Evolutionary conservation across 495 filamentous ascomycete species (phyloP).

Genomic region (Penicillium taxi): DNA sequence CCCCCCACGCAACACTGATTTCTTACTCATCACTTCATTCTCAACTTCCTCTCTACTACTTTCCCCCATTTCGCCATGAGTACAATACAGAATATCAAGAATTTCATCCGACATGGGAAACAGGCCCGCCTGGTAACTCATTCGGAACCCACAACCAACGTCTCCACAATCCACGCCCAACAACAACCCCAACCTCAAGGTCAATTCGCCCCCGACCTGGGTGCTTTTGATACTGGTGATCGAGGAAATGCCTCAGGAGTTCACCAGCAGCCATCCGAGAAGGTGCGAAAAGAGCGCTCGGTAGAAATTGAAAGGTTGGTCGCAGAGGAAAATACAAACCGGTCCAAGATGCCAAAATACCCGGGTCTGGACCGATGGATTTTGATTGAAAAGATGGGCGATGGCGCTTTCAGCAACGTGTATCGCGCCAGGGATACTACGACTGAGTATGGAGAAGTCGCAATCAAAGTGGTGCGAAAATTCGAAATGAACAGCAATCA

Average conservation of each 20-base stretch:
- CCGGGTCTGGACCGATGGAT: slow-evolving; percentile 88
- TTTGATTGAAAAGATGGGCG: slow-evolving; percentile 94
- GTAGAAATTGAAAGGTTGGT: slow-evolving; percentile 71
- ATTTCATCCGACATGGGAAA: slow-evolving; percentile 98
- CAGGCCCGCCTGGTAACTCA: slow-evolving; percentile 70
- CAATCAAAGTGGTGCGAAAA: slow-evolving; percentile 97
- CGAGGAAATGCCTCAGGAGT: slow-evolving; percentile 54
- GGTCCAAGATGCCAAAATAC: slow-evolving; percentile 81
- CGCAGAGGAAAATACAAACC: slow-evolving; percentile 78
- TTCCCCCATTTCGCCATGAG: slow-evolving; percentile 46
- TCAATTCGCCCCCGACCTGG: slow-evolving; percentile 43
- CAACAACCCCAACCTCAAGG: slow-evolving; percentile 47
- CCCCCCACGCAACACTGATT: not conserved
- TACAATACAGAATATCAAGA: slow-evolving; percentile 87
- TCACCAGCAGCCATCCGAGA: slow-evolving; percentile 46
- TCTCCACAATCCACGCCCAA: slow-evolving; percentile 59
- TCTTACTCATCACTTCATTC: too few species aligned
- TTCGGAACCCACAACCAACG: slow-evolving; percentile 59
- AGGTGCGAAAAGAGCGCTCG: slow-evolving; percentile 37
- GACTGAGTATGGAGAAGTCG: slow-evolving; percentile 67
- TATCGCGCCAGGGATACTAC: slow-evolving; percentile 74
- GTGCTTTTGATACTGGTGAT: slow-evolving; percentile 43
- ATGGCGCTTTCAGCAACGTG: slow-evolving; percentile 98
- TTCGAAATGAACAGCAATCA: slow-evolving; percentile 97
- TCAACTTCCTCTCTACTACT: slow-evolving; percentile 3